phyloP scores from a whole-genome alignment of 2,329 filamentous ascomycete genomes.

The Exophiala alcalophila region DNA sequence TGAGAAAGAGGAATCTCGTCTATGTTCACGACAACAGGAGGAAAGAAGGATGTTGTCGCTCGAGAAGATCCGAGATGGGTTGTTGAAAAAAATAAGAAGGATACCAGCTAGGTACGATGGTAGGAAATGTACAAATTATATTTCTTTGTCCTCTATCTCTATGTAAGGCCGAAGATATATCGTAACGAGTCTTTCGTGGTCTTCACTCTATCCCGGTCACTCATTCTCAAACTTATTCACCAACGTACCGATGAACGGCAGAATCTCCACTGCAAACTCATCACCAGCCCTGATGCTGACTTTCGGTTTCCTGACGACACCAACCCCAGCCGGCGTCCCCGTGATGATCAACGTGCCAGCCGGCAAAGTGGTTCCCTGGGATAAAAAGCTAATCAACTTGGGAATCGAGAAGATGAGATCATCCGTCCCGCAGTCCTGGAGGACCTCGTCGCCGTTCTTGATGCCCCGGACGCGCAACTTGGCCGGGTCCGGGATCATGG shows the following conservation, averaged over 20 bases:
- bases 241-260: constrained; percentile 50
- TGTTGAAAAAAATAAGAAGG: no score
- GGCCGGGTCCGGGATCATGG: constrained; percentile 35
- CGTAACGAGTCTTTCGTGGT: background rate
- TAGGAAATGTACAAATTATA: no score
- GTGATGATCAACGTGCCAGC: constrained; percentile 43
- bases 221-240: constrained; percentile 38
- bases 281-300: constrained; percentile 40
- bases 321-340: constrained; percentile 45
- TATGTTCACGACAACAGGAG: constrained; percentile 72
- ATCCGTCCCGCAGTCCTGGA: constrained; percentile 40
- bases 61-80: constrained; percentile 51
- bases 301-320: constrained; percentile 42
- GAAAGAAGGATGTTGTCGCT: constrained; percentile 70
- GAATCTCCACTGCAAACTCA: constrained; percentile 49
- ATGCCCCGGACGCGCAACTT: constrained; percentile 35
- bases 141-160: background rate
- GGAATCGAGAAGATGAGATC: constrained; percentile 43
- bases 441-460: constrained; percentile 37
- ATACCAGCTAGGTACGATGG: no score
- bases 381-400: constrained; percentile 38
- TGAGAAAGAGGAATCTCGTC: constrained; percentile 68
- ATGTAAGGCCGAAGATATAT: no score
- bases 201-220: background rate
- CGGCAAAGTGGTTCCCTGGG: constrained; percentile 40